phyloP scores from a whole-genome alignment of 345 rosid species.

The Lenwebbia sp. region DNA sequence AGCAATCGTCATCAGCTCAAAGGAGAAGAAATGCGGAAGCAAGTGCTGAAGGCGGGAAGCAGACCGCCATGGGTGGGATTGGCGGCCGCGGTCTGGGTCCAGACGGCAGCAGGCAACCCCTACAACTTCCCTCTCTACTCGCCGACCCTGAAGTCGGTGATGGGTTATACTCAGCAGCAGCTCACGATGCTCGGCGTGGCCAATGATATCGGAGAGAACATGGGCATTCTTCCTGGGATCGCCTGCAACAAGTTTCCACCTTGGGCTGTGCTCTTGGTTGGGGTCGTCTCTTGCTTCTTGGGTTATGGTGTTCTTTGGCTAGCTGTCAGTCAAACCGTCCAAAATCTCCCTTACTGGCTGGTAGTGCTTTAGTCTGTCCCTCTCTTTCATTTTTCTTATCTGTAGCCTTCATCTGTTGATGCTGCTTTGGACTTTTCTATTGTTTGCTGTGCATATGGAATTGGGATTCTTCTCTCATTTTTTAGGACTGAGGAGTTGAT shows the following conservation, averaged over 20 bases:
- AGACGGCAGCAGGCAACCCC: slow-evolving; percentile 54
- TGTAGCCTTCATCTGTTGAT: background rate
- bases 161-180: slow-evolving; percentile 78
- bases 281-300: slow-evolving; percentile 55
- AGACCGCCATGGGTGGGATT: slow-evolving; percentile 97
- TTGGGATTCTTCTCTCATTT: background rate
- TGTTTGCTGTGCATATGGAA: background rate
- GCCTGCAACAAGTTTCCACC: slow-evolving; percentile 90
- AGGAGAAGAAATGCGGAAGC: background rate
- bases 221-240: slow-evolving; percentile 77
- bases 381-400: background rate
- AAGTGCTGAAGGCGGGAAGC: slow-evolving; percentile 59
- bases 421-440: background rate
- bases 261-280: slow-evolving; percentile 69
- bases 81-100: slow-evolving; percentile 90
- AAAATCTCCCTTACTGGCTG: slow-evolving; percentile 72
- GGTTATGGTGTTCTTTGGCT: slow-evolving; percentile 95
- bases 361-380: slow-evolving; percentile 18
- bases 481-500: background rate
- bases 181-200: slow-evolving; percentile 88
- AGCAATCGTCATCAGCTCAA: background rate
- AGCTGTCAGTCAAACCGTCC: slow-evolving; percentile 48
- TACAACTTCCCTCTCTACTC: slow-evolving; percentile 84
- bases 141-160: slow-evolving; percentile 53
- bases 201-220: slow-evolving; percentile 80